A percentile compares a stretch with the other conserved stretches of the same genome.
Conservation (phyloP, 1,139 yeast genomes). For the Hemisphaericaspora lyxosophila region DNA sequence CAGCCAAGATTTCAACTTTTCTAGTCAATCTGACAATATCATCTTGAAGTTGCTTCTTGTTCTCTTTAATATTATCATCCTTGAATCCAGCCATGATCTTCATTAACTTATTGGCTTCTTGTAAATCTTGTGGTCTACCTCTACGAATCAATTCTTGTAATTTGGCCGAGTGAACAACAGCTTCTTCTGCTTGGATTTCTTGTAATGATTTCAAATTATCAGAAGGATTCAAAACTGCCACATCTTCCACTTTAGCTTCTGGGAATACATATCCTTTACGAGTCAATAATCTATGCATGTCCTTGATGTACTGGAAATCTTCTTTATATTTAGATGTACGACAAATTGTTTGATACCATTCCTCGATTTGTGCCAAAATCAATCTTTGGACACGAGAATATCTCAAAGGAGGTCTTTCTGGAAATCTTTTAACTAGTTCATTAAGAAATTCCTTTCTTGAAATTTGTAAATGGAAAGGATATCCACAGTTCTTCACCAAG, state of each 20-base stretch:
- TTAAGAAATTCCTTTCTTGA: slow-evolving; percentile 92
- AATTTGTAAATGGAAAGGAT: slow-evolving; percentile 92
- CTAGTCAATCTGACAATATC: slow-evolving; percentile 84
- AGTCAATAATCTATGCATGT: slow-evolving; percentile 87
- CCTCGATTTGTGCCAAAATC: slow-evolving; percentile 88
- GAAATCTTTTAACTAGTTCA: slow-evolving; percentile 88
- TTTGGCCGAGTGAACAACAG: slow-evolving; percentile 90
- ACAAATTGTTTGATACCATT: slow-evolving; percentile 96
- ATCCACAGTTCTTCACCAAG: slow-evolving; percentile 95
- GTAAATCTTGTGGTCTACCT: slow-evolving; percentile 93
- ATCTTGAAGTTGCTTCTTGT: slow-evolving; percentile 75
- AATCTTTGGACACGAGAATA: slow-evolving; percentile 81
- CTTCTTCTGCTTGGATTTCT: slow-evolving; percentile 90
- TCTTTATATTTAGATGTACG: slow-evolving; percentile 87
- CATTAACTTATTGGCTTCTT: slow-evolving; percentile 95
- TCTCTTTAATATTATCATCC: slow-evolving; percentile 69
- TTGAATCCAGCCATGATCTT: slow-evolving; percentile 97
- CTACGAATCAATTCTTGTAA: slow-evolving; percentile 92
- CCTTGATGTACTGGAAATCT: slow-evolving; percentile 87
- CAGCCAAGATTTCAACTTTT: slow-evolving; percentile 86
- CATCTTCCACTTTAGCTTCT: slow-evolving; percentile 83
- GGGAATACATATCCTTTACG: slow-evolving; percentile 93
- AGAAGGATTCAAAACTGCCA: slow-evolving; percentile 90
- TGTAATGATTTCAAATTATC: slow-evolving; percentile 86
- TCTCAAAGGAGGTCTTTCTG: slow-evolving; percentile 89